Percentiles rank a stretch among this genome's conserved stretches.
Evolutionary conservation across 345 rosid species (phyloP).

Genomic region (Syzygium oleosum): DNA sequence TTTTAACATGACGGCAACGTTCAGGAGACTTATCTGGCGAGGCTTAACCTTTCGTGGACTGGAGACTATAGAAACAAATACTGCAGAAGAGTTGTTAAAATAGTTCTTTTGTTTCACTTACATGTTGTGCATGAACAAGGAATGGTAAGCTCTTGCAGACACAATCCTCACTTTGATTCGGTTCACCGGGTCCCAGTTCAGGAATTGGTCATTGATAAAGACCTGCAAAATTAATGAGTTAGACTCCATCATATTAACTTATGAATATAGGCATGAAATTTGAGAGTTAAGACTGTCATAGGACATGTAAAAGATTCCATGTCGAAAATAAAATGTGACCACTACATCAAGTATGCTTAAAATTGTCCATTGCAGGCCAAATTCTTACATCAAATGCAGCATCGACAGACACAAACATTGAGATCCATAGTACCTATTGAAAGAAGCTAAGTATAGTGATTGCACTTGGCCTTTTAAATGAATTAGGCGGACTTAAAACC

Average conservation of each 20-base stretch:
- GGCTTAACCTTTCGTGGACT: not conserved
- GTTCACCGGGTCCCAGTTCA: slow-evolving; percentile 91
- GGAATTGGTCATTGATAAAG: slow-evolving; percentile 83
- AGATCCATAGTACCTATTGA: not conserved
- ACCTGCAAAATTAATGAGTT: slow-evolving; percentile 34
- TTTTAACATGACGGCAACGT: slow-evolving; percentile 13
- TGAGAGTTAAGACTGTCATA: not conserved
- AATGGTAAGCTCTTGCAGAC: slow-evolving; percentile 97
- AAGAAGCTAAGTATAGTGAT: too few relatives aligned
- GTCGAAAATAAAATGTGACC: not conserved
- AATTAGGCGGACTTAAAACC: too few relatives aligned
- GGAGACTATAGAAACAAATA: not conserved
- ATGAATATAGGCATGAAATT: not conserved
- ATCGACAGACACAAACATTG: not conserved
- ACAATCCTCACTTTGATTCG: slow-evolving; percentile 95
- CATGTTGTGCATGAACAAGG: slow-evolving; percentile 99
- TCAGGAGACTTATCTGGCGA: slow-evolving; percentile 28
- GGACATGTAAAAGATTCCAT: not conserved
- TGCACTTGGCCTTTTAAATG: too few relatives aligned
- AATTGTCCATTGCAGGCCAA: not conserved
- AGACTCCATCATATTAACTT: not conserved
- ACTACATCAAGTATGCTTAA: not conserved
- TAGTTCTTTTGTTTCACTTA: slow-evolving; percentile 31
- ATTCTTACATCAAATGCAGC: not conserved
- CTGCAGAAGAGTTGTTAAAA: not conserved